These are phyloP conservation scores for Ceratocystis eucalypticola DNA, from an alignment of 2,329 filamentous ascomycete species.

Conservation along the genomic window DNA sequence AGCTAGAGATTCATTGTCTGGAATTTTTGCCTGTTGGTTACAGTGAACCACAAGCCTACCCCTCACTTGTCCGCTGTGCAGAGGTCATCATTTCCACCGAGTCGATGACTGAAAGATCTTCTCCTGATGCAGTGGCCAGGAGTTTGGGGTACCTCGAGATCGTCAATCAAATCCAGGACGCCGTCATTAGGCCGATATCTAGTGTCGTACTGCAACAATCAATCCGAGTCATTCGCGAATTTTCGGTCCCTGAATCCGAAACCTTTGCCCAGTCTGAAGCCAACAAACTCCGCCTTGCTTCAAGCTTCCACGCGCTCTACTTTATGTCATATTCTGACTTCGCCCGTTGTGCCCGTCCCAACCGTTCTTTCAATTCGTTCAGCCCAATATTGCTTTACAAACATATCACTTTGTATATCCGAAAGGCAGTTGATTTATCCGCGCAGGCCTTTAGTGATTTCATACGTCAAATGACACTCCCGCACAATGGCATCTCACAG, in stretches of 20 bases:
- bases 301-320: slow-evolving; percentile 64
- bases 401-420: slow-evolving; percentile 38
- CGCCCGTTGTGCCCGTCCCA: not conserved
- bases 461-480: slow-evolving; percentile 66
- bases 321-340: slow-evolving; percentile 45
- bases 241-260: slow-evolving; percentile 49
- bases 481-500: slow-evolving; percentile 43
- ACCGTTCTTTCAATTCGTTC: slow-evolving; percentile 32
- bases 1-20: slow-evolving; percentile 72
- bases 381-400: slow-evolving; percentile 62
- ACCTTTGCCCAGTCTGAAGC: slow-evolving; percentile 58
- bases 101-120: slow-evolving; percentile 55
- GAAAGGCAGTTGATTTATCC: slow-evolving; percentile 66
- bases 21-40: slow-evolving; percentile 40
- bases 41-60: slow-evolving; percentile 53
- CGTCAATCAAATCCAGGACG: no score
- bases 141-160: slow-evolving; percentile 52
- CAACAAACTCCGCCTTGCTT: slow-evolving; percentile 56
- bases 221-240: slow-evolving; percentile 67
- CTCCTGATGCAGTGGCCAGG: slow-evolving; percentile 58
- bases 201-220: no score
- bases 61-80: slow-evolving; percentile 67
- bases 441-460: slow-evolving; percentile 61
- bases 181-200: no score
- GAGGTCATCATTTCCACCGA: slow-evolving; percentile 65